Evolutionary conservation across 305 asterid species (phyloP).

Genomic region (Plantago coronopus): DNA sequence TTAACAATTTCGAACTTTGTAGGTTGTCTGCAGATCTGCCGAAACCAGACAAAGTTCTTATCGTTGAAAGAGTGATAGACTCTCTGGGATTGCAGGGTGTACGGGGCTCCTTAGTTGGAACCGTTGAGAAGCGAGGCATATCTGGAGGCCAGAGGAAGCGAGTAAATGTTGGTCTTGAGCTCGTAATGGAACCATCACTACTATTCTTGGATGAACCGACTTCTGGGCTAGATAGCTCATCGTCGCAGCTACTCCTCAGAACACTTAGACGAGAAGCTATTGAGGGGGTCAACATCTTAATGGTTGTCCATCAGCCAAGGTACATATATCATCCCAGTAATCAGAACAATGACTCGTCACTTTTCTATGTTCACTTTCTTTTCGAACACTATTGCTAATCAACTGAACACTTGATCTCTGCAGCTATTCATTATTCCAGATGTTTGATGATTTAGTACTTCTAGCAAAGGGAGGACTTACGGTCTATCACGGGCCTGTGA

Average conservation of each 20-base stretch:
- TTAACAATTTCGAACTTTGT: conserved; percentile 39
- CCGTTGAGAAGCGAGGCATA: conserved; percentile 93
- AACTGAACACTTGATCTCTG: conserved; percentile 23
- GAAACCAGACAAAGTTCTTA: conserved; percentile 83
- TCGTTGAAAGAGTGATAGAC: conserved; percentile 85
- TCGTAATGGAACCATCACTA: conserved; percentile 95
- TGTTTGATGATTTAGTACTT: conserved; percentile 86
- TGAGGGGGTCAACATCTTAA: conserved; percentile 88
- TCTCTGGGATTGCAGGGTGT: conserved; percentile 82
- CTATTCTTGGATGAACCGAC: conserved; percentile 94
- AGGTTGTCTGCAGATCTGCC: conserved; percentile 90
- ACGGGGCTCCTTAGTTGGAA: conserved; percentile 87
- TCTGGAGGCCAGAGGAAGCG: conserved; percentile 99
- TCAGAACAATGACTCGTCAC: no score
- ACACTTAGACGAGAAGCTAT: conserved; percentile 94
- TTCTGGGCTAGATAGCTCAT: conserved; percentile 93
- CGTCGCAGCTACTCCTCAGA: conserved; percentile 87
- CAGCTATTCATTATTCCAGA: conserved; percentile 80
- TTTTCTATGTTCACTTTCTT: no score
- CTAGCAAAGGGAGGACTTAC: conserved; percentile 90
- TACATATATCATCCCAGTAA: conserved; percentile 15
- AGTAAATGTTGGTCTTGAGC: conserved; percentile 92
- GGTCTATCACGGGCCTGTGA: conserved; percentile 82
- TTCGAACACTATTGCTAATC: neutral
- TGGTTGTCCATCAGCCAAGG: conserved; percentile 99